A percentile compares a stretch with the other conserved stretches of the same genome.
Evolutionary conservation across 768 basidiomycete genomes (phyloP).

Genomic region (Pholiota conissans): DNA sequence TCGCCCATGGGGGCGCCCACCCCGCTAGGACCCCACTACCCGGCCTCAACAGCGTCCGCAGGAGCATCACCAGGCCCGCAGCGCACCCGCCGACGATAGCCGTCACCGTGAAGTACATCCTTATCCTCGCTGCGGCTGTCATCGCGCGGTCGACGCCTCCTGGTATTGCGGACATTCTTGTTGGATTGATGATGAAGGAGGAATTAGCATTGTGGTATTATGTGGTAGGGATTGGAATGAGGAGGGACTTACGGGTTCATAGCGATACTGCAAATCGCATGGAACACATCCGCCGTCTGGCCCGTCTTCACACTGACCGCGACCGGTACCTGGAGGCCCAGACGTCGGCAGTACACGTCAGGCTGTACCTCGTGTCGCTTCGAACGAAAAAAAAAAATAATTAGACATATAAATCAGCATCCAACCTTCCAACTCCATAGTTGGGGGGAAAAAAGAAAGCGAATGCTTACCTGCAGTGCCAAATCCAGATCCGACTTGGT

Average conservation of each 20-base stretch:
- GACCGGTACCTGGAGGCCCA: constrained; percentile 91
- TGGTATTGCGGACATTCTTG: constrained; percentile 69
- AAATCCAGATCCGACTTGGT: constrained; percentile 98
- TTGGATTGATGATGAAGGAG: constrained; percentile 9
- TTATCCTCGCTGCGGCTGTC: constrained; percentile 65
- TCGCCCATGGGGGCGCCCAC: constrained; percentile 63
- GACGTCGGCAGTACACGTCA: constrained; percentile 90
- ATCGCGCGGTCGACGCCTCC: constrained; percentile 82
- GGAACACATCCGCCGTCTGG: constrained; percentile 85
- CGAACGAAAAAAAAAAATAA: no score
- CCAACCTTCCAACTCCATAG: no score
- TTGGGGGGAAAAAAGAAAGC: no score
- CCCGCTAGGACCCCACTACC: constrained; percentile 50
- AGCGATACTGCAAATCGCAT: constrained; percentile 80
- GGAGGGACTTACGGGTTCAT: constrained; percentile 75
- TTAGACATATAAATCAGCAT: no score
- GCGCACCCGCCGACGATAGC: constrained; percentile 74
- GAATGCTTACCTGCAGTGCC: constrained; percentile 91
- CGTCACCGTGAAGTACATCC: constrained; percentile 71
- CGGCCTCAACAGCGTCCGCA: constrained; percentile 67
- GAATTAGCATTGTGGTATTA: constrained; percentile 18
- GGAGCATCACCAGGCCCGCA: constrained; percentile 69
- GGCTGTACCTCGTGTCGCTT: constrained; percentile 98
- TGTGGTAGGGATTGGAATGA: constrained; percentile 3
- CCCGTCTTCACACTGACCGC: constrained; percentile 89